These are phyloP conservation scores for Aspergillus brasiliensis DNA, from an alignment of 2,329 filamentous ascomycete species.

Conservation along the genomic window DNA sequence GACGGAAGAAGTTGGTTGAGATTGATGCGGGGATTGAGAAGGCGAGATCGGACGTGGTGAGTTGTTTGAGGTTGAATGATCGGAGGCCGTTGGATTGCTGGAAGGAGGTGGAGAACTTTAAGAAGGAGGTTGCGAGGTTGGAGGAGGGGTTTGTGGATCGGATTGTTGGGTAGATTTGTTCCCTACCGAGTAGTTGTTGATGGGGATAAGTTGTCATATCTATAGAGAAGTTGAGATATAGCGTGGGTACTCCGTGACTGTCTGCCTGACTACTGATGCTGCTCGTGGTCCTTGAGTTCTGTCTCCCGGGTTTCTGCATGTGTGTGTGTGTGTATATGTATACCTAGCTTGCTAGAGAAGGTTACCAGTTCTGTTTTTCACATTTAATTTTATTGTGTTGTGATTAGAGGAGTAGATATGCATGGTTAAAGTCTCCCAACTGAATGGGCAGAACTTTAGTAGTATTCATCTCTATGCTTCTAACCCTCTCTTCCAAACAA, in stretches of 20 bases:
- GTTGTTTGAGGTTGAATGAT: slow-evolving; percentile 82
- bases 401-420: not conserved
- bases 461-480: not conserved
- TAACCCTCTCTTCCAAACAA: not conserved
- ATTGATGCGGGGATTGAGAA: slow-evolving; percentile 71
- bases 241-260: slow-evolving; percentile 9
- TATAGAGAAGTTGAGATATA: not conserved
- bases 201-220: not conserved
- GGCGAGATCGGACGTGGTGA: slow-evolving; percentile 74
- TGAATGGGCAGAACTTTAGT: too few relatives aligned
- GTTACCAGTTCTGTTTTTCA: slow-evolving; percentile 6
- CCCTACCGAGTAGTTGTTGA: too few relatives aligned
- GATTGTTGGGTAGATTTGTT: slow-evolving; percentile 52
- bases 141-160: slow-evolving; percentile 88
- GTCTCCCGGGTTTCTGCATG: slow-evolving; percentile 9
- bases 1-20: slow-evolving; percentile 61
- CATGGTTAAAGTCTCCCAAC: not conserved
- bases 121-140: slow-evolving; percentile 80
- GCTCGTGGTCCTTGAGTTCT: not conserved
- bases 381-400: not conserved
- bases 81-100: slow-evolving; percentile 90
- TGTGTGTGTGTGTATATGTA: slow-evolving; percentile 28
- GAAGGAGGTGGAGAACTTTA: slow-evolving; percentile 88
- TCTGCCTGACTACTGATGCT: not conserved
- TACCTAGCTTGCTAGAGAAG: slow-evolving; percentile 15